Conservation (phyloP, 176 grass and related monocot genomes). For the Triticum dicoccoides region DNA sequence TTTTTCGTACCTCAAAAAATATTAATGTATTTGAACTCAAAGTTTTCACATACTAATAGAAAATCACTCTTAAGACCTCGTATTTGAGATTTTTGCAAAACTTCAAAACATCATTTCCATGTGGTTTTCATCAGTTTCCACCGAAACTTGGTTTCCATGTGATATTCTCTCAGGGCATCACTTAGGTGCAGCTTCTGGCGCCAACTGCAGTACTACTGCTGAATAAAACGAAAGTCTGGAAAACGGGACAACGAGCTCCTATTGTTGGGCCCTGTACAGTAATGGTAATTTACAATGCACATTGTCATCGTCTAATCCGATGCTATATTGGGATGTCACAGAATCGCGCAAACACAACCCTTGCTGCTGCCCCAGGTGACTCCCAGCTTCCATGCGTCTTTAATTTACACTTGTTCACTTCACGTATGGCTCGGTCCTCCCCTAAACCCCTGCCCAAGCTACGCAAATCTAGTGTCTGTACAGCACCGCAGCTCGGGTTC, state of each 20-base stretch:
- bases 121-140: too few species aligned
- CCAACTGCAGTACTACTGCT: background rate
- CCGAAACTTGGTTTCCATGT: too few species aligned
- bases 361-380: background rate
- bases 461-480: conserved; percentile 49
- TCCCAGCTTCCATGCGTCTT: conserved; percentile 34
- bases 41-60: too few species aligned
- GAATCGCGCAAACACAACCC: background rate
- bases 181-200: background rate
- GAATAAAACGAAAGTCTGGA: background rate
- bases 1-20: too few species aligned
- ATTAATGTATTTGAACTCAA: too few species aligned
- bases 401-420: conserved; percentile 50
- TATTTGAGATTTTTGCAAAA: too few species aligned
- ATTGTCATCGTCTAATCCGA: conserved; percentile 3
- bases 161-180: background rate
- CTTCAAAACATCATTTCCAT: too few species aligned
- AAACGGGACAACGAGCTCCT: background rate
- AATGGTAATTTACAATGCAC: conserved; percentile 45
- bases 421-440: conserved; percentile 28
- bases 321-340: conserved; percentile 19
- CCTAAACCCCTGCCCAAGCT: conserved; percentile 29
- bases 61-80: too few species aligned
- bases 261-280: conserved; percentile 47
- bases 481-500: conserved; percentile 30